Percentiles rank a stretch among this genome's conserved stretches.
Conservation (phyloP, 495 filamentous ascomycete species). For the Neurospora sp. region DNA sequence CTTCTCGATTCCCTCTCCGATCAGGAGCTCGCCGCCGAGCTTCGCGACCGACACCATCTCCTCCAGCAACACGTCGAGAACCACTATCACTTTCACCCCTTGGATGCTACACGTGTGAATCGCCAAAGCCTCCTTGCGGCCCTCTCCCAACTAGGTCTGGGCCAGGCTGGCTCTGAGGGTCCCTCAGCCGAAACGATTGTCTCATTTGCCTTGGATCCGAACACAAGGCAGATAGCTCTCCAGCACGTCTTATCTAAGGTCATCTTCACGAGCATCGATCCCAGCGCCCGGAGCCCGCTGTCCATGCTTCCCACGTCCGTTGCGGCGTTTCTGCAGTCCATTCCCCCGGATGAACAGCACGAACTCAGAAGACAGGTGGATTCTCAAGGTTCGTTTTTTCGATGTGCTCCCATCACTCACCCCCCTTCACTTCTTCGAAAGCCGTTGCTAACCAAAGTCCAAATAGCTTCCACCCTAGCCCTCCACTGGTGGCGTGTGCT, state of each 20-base stretch:
- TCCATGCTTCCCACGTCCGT: slow-evolving; percentile 26
- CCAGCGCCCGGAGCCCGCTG: slow-evolving; percentile 11
- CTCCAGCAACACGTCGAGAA: slow-evolving; percentile 26
- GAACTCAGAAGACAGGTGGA: slow-evolving; percentile 1
- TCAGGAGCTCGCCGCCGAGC: slow-evolving; percentile 19
- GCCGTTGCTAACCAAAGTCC: background rate
- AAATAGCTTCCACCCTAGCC: slow-evolving; percentile 19
- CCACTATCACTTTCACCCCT: slow-evolving; percentile 22
- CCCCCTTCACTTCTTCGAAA: background rate
- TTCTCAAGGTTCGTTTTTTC: slow-evolving; percentile 3
- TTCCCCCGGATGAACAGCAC: slow-evolving; percentile 15
- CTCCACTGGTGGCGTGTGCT: slow-evolving; percentile 26
- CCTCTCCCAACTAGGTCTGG: slow-evolving; percentile 19
- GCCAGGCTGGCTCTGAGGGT: slow-evolving; percentile 4
- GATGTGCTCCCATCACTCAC: background rate
- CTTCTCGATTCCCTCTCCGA: slow-evolving; percentile 23
- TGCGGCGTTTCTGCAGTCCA: slow-evolving; percentile 19
- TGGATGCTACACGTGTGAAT: slow-evolving; percentile 6
- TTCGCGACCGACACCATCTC: slow-evolving; percentile 17
- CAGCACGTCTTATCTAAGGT: slow-evolving; percentile 24
- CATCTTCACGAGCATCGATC: slow-evolving; percentile 21
- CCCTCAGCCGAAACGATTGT: slow-evolving; percentile 7
- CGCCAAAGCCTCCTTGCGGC: slow-evolving; percentile 9
- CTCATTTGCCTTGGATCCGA: slow-evolving; percentile 18
- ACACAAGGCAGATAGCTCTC: slow-evolving; percentile 19